Evolutionary conservation across 116 monocot genomes (phyloP), one percentile per base, ranked within the genome.

Genomic region (Zostera marina): DNA sequence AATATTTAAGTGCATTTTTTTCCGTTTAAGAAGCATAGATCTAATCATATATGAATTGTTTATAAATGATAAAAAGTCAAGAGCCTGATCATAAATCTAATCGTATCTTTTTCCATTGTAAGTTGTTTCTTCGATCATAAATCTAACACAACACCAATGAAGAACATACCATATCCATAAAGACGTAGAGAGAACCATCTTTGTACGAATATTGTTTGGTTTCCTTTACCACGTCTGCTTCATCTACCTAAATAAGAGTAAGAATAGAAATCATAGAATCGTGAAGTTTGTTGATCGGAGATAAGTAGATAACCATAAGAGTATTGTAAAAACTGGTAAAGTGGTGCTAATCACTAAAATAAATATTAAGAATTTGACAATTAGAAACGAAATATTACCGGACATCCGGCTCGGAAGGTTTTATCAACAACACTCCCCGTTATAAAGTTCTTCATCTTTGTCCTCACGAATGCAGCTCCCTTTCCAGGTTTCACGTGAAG

Each of bases 401-500:
- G 78, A 68, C 82, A 82, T 74, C 96, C 96, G 65, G 89, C 96
- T 72, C 96, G 79, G 68, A 96, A 96, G 5, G 96, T 96, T 70
- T 96, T 96, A 47, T 96, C 96, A 59, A 96, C 80, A 65, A 79
- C 79, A 76, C 85, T 96, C 46, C 96, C 85, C 11, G 89, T 85
- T 41, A 96, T 39, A 62, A 80, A 89, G 59, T 85, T 96, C 9
- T 80, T 81, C 64, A 96, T 57, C 76, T 88, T 96, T 11, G 96
- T 96, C 65, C 89, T 85, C 63, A 96, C 85, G 66, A 89, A 96
- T 38, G 89, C 96, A 53, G 96, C 89, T 20, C 96, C 96, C 64
- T 96, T 89, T 24, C 89, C 96, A 70, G 96, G 96, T 56, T 96
- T 96, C 43, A 96, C 96, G 72, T 96, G 96, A 63, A 96, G 85